Base-by-base conservation (phyloP, 805 yeast genomes). In the Yamadazyma nakazawae region DNA sequence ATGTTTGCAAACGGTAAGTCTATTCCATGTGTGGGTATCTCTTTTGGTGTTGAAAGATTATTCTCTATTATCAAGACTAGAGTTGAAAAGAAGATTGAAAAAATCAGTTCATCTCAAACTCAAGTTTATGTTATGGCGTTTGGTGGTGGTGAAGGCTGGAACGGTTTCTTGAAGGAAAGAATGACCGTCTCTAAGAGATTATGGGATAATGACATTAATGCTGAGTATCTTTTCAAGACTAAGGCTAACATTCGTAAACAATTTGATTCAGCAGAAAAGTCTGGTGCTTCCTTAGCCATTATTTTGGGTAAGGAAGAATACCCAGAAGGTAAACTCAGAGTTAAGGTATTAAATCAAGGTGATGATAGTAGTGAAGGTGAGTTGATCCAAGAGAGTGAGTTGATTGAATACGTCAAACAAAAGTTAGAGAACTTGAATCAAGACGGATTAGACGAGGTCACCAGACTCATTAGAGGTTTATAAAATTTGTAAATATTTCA, bases 111-210 rank as follows among this genome's bases (percentile, higher is more conserved):
- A 31, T 78, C 91, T 25, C 82, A 92, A 34, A 95, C 99, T 16
- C 96, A 94, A 66, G 98, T 88, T 12, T 94, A 76, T 61, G 85
- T 94, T 42, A 91, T 94, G 97, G 98, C 99, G 1, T 91, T 94
- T 61, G 99, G 99, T 55, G 98, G 97, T 60, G 99, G 98, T 59
- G 87, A 87, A 58, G 95, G 85, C 51, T 91, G 97, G 97, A 82
- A 76, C 50, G 99, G 98, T 6, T 89, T 88, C 72, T 72, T 94
- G 60, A 80, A 82, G 48, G 97, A 94, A 72, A 85, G 99, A 73
- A 90, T 94, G 96, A 58, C 77, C 26, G 79, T 94, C 40, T 82
- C 97, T 45, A 84, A 88, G 60, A 66, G 74, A 57, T 77, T 94
- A 57, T 94, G 99, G 99, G 75, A 74, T 35, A 85, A 85, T 8